Evolutionary conservation across 805 yeast species (phyloP).

Genomic region (Zygoascus bituminiphila): DNA sequence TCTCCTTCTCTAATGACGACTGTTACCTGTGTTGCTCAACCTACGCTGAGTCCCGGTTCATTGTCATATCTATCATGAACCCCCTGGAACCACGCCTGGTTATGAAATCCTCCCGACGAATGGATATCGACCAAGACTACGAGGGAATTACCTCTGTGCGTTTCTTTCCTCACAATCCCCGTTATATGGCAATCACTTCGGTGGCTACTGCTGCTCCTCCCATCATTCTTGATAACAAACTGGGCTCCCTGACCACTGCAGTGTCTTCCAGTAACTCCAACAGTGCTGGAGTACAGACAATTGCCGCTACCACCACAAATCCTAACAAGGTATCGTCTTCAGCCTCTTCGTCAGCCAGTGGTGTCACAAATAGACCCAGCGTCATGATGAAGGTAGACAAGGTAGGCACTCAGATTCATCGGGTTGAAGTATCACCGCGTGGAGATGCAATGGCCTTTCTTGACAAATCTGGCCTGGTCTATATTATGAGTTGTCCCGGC

Average conservation of each 20-base stretch:
- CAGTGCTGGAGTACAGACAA: neutral
- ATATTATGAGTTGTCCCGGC: constrained; percentile 50
- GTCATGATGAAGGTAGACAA: constrained; percentile 61
- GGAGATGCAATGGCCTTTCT: constrained; percentile 80
- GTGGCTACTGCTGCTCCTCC: constrained; percentile 58
- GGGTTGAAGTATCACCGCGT: constrained; percentile 68
- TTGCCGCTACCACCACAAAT: constrained; percentile 5
- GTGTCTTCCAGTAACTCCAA: constrained; percentile 1
- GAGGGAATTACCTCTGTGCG: constrained; percentile 83
- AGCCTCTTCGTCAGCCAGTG: constrained; percentile 27
- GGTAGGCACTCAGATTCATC: constrained; percentile 72
- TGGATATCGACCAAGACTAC: constrained; percentile 49
- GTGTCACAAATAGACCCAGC: constrained; percentile 43
- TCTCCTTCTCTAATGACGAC: constrained; percentile 67
- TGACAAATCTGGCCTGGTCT: constrained; percentile 71
- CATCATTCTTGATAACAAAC: constrained; percentile 56
- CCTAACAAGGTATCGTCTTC: constrained; percentile 14
- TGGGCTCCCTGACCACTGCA: neutral
- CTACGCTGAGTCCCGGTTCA: constrained; percentile 66
- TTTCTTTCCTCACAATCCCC: constrained; percentile 59
- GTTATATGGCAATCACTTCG: constrained; percentile 41
- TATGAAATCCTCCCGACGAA: constrained; percentile 56
- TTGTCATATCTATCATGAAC: constrained; percentile 61
- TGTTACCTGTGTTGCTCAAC: constrained; percentile 68
- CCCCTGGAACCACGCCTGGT: constrained; percentile 57